Conservation (phyloP, 495 filamentous ascomycete species). For the Hypoxylon rickii region DNA sequence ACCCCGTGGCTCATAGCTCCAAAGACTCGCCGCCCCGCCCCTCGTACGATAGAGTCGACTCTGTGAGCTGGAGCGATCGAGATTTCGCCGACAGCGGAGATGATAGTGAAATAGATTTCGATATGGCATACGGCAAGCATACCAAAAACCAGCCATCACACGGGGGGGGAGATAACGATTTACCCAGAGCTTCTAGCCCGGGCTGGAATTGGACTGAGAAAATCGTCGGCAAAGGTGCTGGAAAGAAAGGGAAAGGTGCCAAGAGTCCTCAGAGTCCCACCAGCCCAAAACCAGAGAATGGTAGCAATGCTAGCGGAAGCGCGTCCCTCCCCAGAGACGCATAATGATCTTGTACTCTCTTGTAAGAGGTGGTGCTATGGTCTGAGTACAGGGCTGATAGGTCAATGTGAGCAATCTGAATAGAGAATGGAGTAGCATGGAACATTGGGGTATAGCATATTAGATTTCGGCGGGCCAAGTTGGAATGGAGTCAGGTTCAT, state of each 20-base stretch:
- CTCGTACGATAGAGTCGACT: conserved; percentile 42
- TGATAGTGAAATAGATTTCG: conserved; percentile 50
- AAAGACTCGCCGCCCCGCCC: conserved; percentile 37
- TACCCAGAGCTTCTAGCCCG: conserved; percentile 28
- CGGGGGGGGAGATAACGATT: conserved; percentile 4
- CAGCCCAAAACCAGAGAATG: conserved; percentile 2
- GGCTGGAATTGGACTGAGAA: conserved; percentile 63
- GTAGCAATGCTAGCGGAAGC: neutral
- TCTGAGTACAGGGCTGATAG: neutral
- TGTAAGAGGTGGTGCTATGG: neutral
- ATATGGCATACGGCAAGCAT: conserved; percentile 27
- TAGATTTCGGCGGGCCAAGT: conserved; percentile 15
- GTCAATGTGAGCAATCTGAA: neutral
- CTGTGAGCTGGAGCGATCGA: conserved; percentile 58
- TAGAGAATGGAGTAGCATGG: neutral
- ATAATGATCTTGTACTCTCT: neutral
- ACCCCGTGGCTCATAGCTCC: conserved; percentile 33
- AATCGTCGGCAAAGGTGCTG: conserved; percentile 56
- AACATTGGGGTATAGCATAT: neutral
- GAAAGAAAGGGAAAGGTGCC: conserved; percentile 19
- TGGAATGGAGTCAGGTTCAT: conserved; percentile 9
- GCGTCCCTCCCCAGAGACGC: neutral
- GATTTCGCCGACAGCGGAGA: conserved; percentile 57
- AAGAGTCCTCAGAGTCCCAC: conserved; percentile 7
- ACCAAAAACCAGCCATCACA: conserved; percentile 4